Conservation (phyloP, 2,329 filamentous ascomycete species). For the Alternaria sp. region DNA sequence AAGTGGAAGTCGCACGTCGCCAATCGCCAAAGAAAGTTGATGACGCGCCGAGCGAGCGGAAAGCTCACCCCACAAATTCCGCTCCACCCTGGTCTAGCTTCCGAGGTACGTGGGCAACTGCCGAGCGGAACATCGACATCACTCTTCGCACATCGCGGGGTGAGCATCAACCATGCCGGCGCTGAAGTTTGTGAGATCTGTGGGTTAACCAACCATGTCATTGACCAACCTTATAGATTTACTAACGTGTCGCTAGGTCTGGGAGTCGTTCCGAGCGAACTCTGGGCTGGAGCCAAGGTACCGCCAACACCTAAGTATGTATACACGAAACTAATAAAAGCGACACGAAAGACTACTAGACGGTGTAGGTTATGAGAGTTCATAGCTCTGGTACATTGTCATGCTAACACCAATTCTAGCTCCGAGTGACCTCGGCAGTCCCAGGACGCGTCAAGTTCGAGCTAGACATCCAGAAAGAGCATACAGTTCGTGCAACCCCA, state of each 20-base stretch:
- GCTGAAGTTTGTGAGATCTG: conserved; percentile 69
- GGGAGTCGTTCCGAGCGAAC: conserved; percentile 83
- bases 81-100: conserved; percentile 30
- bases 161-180: conserved; percentile 46
- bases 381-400: too few relatives aligned
- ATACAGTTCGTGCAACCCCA: conserved; percentile 56
- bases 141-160: conserved; percentile 17
- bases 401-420: conserved; percentile 51
- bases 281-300: conserved; percentile 91
- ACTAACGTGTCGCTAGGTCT: conserved; percentile 63
- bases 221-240: background rate
- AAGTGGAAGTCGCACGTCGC: conserved; percentile 8
- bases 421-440: conserved; percentile 69
- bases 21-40: conserved; percentile 18
- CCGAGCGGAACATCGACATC: conserved; percentile 33
- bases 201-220: conserved; percentile 47
- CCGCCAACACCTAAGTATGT: too few relatives aligned
- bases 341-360: too few relatives aligned
- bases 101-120: conserved; percentile 18
- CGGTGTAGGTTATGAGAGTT: too few relatives aligned
- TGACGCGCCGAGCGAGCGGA: conserved; percentile 34
- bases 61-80: conserved; percentile 18
- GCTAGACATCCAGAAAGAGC: conserved; percentile 74
- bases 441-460: conserved; percentile 77
- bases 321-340: too few relatives aligned